Conservation (phyloP, 2,329 filamentous ascomycete genomes). For the Hawksworthiomyces lignivorus region DNA sequence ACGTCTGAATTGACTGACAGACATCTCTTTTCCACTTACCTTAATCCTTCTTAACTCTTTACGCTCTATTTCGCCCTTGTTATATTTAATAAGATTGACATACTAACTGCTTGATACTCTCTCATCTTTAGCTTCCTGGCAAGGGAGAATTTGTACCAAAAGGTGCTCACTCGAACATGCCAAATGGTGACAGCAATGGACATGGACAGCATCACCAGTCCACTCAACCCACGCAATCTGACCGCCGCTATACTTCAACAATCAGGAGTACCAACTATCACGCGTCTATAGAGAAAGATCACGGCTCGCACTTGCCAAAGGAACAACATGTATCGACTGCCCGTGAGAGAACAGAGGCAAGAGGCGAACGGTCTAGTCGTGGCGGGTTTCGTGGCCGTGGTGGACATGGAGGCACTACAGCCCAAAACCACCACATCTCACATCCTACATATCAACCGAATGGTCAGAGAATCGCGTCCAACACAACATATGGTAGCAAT, state of each 20-base stretch:
- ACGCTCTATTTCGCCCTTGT: too few relatives aligned
- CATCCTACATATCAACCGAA: slow-evolving; percentile 29
- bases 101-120: neutral
- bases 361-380: slow-evolving; percentile 28
- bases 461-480: slow-evolving; percentile 23
- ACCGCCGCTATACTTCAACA: slow-evolving; percentile 6
- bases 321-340: slow-evolving; percentile 19
- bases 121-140: neutral
- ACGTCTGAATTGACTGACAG: too few relatives aligned
- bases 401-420: slow-evolving; percentile 28
- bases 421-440: slow-evolving; percentile 23
- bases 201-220: slow-evolving; percentile 4
- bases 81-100: neutral
- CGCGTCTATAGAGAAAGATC: slow-evolving; percentile 14
- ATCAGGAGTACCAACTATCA: slow-evolving; percentile 7
- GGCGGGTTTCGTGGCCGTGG: slow-evolving; percentile 40
- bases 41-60: too few relatives aligned
- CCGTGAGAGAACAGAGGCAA: slow-evolving; percentile 31
- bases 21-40: too few relatives aligned
- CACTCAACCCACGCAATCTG: neutral
- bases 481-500: slow-evolving; percentile 23
- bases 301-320: slow-evolving; percentile 14
- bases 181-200: slow-evolving; percentile 4
- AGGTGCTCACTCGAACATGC: neutral
- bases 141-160: slow-evolving; percentile 13